Base-by-base conservation (phyloP, 179 eudicot genomes). In the Heliamphora pulchella region DNA sequence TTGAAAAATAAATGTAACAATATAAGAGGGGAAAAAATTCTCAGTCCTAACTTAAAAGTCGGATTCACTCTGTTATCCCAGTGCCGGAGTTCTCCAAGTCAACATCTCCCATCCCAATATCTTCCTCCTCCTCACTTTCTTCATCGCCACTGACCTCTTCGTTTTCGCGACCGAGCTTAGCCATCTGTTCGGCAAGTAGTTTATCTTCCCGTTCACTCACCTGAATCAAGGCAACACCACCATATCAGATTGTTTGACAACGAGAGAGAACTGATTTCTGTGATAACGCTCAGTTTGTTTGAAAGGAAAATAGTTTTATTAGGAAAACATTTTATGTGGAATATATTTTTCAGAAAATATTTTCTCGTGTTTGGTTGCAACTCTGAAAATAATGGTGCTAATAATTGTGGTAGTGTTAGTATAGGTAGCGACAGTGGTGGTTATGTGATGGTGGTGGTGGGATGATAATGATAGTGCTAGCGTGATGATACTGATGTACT, bases 191-290 rank as follows among this genome's bases (percentile, higher is more conserved):
- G 9, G 86, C 89, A 65, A 96, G 91, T 43, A 92, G 86, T 78
- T 90, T 91, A 76, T 94, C 99, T 83, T 96, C 99, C 85, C 93
- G 87, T 87, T 96, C 99, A 81, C 98, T 96, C 97, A 96, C 98
- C 99, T 94, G 83, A 74, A 84, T 15, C 66, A 71, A 58, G 53
- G 61, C 3, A 53, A 8, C 64, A 9, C 22, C 41, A 57, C 17
- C 69, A 17, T 4, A 51, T 50, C n/a, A n/a, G n/a, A n/a, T n/a
- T n/a, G n/a, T n/a, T n/a, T n/a, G n/a, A n/a, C n/a, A n/a, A n/a
- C n/a, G n/a, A n/a, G 69, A 46, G 61, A 39, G 41, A 78, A 3
- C 6, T 39, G 72, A 41, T 20, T 48, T 15, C 20, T 71, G 55
- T 71, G 55, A 20, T 2, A 48, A 15, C 10, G 9, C n/a, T n/a